These are phyloP conservation scores for Talaromyces atroroseus DNA, from an alignment of 2,329 filamentous ascomycete species.

Conservation along the genomic window DNA sequence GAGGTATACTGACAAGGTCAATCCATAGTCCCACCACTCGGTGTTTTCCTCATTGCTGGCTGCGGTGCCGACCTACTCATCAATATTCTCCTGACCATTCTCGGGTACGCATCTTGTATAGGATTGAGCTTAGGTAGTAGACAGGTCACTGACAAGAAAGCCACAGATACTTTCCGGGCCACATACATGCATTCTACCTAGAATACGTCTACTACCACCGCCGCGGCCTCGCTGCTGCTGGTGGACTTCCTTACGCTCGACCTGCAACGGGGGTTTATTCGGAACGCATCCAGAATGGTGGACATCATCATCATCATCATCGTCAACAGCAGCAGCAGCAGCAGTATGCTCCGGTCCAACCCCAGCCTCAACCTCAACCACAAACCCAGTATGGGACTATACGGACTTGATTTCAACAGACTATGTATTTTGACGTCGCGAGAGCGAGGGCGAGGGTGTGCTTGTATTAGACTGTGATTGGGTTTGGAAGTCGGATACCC, in stretches of 20 bases:
- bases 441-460: background rate
- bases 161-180: slow-evolving; percentile 65
- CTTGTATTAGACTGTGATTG: background rate
- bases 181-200: slow-evolving; percentile 74
- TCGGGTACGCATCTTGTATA: slow-evolving; percentile 47
- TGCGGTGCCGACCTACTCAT: slow-evolving; percentile 61
- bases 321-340: slow-evolving; percentile 22
- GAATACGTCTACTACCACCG: slow-evolving; percentile 80
- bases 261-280: slow-evolving; percentile 37
- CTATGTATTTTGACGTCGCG: background rate
- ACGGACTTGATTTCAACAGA: background rate
- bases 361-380: background rate
- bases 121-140: background rate
- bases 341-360: slow-evolving; percentile 20
- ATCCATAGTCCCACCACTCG: slow-evolving; percentile 57
- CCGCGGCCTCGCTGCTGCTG: slow-evolving; percentile 25
- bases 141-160: background rate
- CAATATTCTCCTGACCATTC: slow-evolving; percentile 61
- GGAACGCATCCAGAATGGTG: slow-evolving; percentile 35
- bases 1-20: background rate
- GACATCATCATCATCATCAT: slow-evolving; percentile 26
- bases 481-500: background rate
- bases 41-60: slow-evolving; percentile 59
- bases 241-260: slow-evolving; percentile 17
- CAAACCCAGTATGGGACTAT: slow-evolving; percentile 11